Evolutionary conservation across 306 rosid species (phyloP).

Genomic region (Fragaria vesca): DNA sequence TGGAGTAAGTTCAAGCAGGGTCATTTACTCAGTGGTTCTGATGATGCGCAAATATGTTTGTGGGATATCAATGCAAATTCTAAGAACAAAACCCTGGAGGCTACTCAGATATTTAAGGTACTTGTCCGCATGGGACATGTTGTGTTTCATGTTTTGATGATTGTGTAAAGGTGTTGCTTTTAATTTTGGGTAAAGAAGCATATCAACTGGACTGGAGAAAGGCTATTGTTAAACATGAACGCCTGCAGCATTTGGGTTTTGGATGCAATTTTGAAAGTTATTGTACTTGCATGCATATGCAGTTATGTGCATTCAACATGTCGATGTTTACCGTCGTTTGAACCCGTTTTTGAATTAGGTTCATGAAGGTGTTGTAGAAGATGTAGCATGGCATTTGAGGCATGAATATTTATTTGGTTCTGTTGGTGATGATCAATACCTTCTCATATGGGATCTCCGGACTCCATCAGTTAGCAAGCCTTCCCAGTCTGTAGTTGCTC

Average conservation of each 20-base stretch:
- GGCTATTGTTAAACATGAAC: constrained; percentile 1
- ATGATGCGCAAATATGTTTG: constrained; percentile 97
- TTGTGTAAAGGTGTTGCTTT: constrained; percentile 1
- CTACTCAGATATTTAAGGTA: constrained; percentile 88
- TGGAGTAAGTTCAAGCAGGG: constrained; percentile 97
- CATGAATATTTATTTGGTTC: constrained; percentile 97
- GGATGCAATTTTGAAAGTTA: constrained; percentile 3
- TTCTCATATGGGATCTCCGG: constrained; percentile 92
- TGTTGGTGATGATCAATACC: constrained; percentile 94
- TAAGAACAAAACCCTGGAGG: constrained; percentile 74
- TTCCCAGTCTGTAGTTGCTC: constrained; percentile 89
- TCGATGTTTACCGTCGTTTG: constrained; percentile 10
- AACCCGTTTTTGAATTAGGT: constrained; percentile 39
- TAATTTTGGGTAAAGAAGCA: not conserved
- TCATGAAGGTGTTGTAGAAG: constrained; percentile 98
- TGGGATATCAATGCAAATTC: constrained; percentile 91
- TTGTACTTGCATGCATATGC: not conserved
- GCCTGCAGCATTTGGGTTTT: not conserved
- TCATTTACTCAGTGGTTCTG: constrained; percentile 93
- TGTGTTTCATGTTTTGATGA: not conserved
- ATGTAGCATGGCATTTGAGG: constrained; percentile 99
- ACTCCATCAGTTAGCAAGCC: constrained; percentile 82
- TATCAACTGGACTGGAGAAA: not conserved
- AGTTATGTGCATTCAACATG: not conserved
- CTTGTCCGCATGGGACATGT: not conserved